Conservation (phyloP, 495 filamentous ascomycete species). For the Penicillium antarcticum region DNA sequence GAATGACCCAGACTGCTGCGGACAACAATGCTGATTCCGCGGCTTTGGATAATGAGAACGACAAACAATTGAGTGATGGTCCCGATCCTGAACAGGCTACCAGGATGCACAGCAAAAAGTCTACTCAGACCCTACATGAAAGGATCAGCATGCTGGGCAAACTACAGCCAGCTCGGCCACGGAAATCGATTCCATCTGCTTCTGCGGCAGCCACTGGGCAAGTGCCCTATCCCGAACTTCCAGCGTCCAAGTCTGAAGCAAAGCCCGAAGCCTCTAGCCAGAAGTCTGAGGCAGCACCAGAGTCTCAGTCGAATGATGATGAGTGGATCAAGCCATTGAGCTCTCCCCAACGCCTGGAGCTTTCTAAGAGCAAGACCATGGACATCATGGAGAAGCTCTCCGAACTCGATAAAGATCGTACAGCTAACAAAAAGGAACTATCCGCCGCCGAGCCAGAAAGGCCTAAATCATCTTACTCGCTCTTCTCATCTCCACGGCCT, state of each 20-base stretch:
- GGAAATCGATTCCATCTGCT: constrained; percentile 64
- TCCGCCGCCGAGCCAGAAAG: constrained; percentile 21
- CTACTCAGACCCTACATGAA: constrained; percentile 86
- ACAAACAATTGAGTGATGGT: constrained; percentile 38
- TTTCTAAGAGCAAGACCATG: constrained; percentile 54
- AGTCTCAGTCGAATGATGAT: constrained; percentile 55
- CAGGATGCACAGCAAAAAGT: constrained; percentile 76
- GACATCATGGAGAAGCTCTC: constrained; percentile 58
- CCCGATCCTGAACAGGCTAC: constrained; percentile 35
- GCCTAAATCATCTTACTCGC: constrained; percentile 44
- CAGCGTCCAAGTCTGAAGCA: constrained; percentile 36
- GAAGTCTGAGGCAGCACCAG: constrained; percentile 23
- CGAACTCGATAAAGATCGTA: constrained; percentile 9
- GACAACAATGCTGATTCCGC: constrained; percentile 46
- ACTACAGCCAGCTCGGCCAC: constrained; percentile 63
- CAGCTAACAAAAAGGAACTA: constrained; percentile 7
- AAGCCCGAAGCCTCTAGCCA: constrained; percentile 26
- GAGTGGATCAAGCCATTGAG: constrained; percentile 77
- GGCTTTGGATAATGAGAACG: constrained; percentile 58
- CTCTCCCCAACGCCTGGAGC: constrained; percentile 40
- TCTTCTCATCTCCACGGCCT: constrained; percentile 46
- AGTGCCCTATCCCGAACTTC: constrained; percentile 55
- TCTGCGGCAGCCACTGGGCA: constrained; percentile 34
- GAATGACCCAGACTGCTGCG: constrained; percentile 27
- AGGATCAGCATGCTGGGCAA: constrained; percentile 92